Evolutionary conservation across 257 asterid genomes (phyloP), one percentile per base, ranked within the genome.

Genomic region (Knoxia roxburghii): DNA sequence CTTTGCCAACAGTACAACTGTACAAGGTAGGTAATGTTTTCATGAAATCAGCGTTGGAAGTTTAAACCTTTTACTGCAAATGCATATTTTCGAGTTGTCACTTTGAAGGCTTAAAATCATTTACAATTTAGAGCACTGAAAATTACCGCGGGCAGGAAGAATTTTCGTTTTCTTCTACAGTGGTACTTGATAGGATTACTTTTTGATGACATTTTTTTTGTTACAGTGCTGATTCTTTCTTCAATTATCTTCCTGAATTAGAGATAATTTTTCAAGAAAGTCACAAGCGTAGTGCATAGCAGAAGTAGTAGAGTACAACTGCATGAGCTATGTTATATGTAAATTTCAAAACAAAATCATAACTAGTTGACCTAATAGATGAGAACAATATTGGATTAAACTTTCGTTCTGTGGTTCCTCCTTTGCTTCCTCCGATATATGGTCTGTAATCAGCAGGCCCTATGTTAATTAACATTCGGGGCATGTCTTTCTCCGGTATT

Each of bases 361-460:
- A n/a, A n/a, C n/a, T n/a, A n/a, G n/a, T n/a, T n/a, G n/a, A n/a
- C n/a, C n/a, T n/a, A n/a, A n/a, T n/a, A n/a, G n/a, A n/a, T n/a
- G n/a, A n/a, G n/a, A n/a, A n/a, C n/a, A n/a, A n/a, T n/a, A n/a
- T n/a, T n/a, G n/a, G n/a, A n/a, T n/a, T n/a, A 27, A 21, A 6
- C 23, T 15, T 53, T 4, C 33, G 21, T 53, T 9, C 20, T 20
- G 7, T 15, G 27, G n/a, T n/a, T n/a, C n/a, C 37, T 52, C 52
- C 6, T 13, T 14, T 9, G 9, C 21, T 50, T 18, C 56, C 39
- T 39, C 46, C n/a, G 27, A 12, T 29, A 55, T 26, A 52, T 63
- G 63, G 72, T 39, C 43, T 15, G 11, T 54, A 8, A 18, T n/a
- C n/a, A n/a, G 21, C 72, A 43, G 65, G 24, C 55, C 40, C 61